Conservation (phyloP, 1,284 basidiomycete genomes). For the Phaffia rhodozyma region DNA sequence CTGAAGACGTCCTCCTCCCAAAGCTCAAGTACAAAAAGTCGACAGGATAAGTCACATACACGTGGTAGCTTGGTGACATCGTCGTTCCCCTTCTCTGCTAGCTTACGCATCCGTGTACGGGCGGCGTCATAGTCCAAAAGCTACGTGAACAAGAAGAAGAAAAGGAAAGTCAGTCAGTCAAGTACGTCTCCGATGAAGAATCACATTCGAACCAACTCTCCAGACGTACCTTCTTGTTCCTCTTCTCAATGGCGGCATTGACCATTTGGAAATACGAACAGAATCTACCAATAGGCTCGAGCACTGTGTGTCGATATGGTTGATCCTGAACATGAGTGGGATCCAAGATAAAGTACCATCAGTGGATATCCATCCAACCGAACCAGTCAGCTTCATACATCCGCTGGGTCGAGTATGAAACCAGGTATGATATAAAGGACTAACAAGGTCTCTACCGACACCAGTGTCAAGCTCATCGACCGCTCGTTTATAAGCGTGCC, state of each 20-base stretch:
- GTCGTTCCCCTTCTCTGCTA: conserved; percentile 85
- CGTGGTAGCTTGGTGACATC: conserved; percentile 82
- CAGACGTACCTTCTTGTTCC: conserved; percentile 77
- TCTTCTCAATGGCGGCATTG: conserved; percentile 86
- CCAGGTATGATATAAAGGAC: not conserved
- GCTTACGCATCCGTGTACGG: conserved; percentile 73
- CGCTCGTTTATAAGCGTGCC: conserved; percentile 88
- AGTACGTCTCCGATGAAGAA: not conserved
- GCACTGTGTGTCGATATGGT: conserved; percentile 85
- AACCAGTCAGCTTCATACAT: too few species aligned
- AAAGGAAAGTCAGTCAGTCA: not conserved
- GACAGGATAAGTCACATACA: conserved; percentile 37
- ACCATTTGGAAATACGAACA: conserved; percentile 88
- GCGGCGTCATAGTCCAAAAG: conserved; percentile 91
- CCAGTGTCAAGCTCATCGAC: conserved; percentile 86
- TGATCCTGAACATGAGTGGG: conserved; percentile 50
- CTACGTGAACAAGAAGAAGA: conserved; percentile 37
- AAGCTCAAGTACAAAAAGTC: not conserved
- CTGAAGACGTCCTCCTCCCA: not conserved
- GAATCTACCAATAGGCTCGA: conserved; percentile 93
- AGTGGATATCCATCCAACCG: not conserved
- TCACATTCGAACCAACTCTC: not conserved
- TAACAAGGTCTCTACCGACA: conserved; percentile 70
- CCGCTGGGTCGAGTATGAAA: too few species aligned
- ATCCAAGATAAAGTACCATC: too few species aligned